These are phyloP conservation scores for Trypanosomatidae sp. DNA, from an alignment of 208 protist species.

Conservation along the genomic window DNA sequence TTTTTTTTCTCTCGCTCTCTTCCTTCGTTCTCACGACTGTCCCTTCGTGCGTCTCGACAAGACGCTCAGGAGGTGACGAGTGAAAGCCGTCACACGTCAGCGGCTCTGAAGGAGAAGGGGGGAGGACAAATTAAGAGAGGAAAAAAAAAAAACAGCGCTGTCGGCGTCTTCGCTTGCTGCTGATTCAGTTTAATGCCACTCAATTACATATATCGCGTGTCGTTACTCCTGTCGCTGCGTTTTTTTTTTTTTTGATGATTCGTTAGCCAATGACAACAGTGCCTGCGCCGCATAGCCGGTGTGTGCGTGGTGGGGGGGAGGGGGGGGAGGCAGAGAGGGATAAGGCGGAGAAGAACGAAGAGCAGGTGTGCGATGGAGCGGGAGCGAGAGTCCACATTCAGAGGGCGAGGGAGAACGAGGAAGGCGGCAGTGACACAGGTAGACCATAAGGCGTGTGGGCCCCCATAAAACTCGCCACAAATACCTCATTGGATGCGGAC, in stretches of 20 bases:
- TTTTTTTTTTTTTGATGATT: not conserved
- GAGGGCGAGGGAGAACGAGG: not conserved
- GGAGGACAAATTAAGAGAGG: no score
- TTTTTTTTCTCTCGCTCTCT: not conserved
- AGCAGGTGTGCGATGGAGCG: not conserved
- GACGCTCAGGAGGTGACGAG: not conserved
- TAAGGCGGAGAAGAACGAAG: not conserved
- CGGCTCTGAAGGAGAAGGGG: not conserved
- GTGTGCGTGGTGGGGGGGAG: not conserved
- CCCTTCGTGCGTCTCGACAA: not conserved
- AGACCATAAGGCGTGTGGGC: not conserved
- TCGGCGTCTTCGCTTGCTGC: not conserved
- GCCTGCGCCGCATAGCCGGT: not conserved
- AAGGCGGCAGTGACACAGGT: not conserved
- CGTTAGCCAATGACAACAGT: not conserved
- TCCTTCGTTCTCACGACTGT: not conserved
- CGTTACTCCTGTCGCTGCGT: not conserved
- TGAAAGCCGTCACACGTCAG: not conserved
- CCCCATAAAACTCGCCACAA: not conserved
- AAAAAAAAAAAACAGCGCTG: not conserved
- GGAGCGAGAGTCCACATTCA: not conserved
- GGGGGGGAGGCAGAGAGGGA: no score
- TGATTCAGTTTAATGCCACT: not conserved
- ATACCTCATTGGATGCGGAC: not conserved
- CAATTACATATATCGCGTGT: not conserved